Percentiles rank a stretch among this genome's conserved stretches.
phyloP scores from a whole-genome alignment of 2,329 filamentous ascomycete genomes.

The Dactylellina haptotyla region DNA sequence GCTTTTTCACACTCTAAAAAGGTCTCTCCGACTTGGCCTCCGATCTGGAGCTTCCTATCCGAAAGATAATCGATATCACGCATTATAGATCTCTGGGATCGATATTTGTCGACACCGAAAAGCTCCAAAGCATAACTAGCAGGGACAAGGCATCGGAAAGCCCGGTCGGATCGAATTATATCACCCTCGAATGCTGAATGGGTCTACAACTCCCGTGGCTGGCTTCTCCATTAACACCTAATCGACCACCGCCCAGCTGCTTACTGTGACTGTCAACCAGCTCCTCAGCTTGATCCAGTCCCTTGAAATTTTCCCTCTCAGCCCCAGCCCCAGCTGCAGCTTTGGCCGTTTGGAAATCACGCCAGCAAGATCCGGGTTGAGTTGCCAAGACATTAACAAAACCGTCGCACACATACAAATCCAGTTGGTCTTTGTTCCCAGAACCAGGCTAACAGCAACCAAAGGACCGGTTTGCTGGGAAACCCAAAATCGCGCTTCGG shows the following conservation, averaged over 20 bases:
- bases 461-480: slow-evolving; percentile 51
- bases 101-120: neutral
- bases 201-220: slow-evolving; percentile 35
- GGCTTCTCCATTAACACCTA: slow-evolving; percentile 23
- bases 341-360: slow-evolving; percentile 53
- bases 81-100: slow-evolving; percentile 1
- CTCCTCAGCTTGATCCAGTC: neutral
- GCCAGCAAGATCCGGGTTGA: slow-evolving; percentile 45
- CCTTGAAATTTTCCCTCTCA: slow-evolving; percentile 27
- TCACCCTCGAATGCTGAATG: slow-evolving; percentile 17
- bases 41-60: slow-evolving; percentile 17
- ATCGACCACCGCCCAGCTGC: slow-evolving; percentile 32
- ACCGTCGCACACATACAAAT: slow-evolving; percentile 49
- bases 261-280: slow-evolving; percentile 28
- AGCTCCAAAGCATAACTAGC: slow-evolving; percentile 15
- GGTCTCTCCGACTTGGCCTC: slow-evolving; percentile 35
- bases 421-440: slow-evolving; percentile 21
- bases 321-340: slow-evolving; percentile 51
- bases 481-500: slow-evolving; percentile 49
- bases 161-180: slow-evolving; percentile 40
- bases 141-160: slow-evolving; percentile 19
- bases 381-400: slow-evolving; percentile 47
- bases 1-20: slow-evolving; percentile 27
- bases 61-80: slow-evolving; percentile 8
- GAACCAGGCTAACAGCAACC: slow-evolving; percentile 46